phyloP scores from a whole-genome alignment of 345 rosid genomes.

The Psidium guajava region DNA sequence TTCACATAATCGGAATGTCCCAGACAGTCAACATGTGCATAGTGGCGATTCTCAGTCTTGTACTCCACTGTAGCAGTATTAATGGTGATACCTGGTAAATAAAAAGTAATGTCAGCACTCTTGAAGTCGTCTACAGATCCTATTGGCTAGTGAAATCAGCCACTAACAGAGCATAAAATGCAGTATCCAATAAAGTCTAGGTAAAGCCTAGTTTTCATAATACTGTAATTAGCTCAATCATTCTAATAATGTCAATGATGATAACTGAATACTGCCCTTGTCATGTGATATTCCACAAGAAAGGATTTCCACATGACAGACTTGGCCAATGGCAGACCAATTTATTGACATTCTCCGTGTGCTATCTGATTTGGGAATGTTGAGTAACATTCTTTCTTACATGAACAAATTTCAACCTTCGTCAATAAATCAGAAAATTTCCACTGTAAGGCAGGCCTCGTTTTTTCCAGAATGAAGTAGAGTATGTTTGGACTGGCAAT shows the following conservation, averaged over 20 bases:
- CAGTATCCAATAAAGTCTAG: neutral
- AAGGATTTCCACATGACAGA: neutral
- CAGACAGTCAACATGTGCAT: conserved; percentile 89
- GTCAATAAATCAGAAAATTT: neutral
- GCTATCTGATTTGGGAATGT: too few species aligned
- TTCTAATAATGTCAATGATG: neutral
- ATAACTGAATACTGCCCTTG: neutral
- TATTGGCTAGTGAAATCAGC: neutral
- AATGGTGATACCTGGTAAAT: conserved; percentile 45
- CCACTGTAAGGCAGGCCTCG: neutral
- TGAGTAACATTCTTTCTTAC: too few species aligned
- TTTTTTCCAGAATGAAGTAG: neutral
- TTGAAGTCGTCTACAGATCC: neutral
- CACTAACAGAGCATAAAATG: neutral
- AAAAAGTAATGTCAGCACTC: neutral
- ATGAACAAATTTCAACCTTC: too few species aligned
- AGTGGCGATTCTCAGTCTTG: conserved; percentile 82
- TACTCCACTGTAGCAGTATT: conserved; percentile 92
- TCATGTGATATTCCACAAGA: neutral
- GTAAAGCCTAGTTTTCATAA: neutral
- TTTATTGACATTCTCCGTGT: neutral
- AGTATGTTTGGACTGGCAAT: neutral
- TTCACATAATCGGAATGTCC: conserved; percentile 93
- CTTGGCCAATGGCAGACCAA: neutral
- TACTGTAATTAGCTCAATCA: neutral